These are phyloP conservation scores for Herpetomonas tarakana DNA, from an alignment of 208 protist genomes.

Conservation along the genomic window DNA sequence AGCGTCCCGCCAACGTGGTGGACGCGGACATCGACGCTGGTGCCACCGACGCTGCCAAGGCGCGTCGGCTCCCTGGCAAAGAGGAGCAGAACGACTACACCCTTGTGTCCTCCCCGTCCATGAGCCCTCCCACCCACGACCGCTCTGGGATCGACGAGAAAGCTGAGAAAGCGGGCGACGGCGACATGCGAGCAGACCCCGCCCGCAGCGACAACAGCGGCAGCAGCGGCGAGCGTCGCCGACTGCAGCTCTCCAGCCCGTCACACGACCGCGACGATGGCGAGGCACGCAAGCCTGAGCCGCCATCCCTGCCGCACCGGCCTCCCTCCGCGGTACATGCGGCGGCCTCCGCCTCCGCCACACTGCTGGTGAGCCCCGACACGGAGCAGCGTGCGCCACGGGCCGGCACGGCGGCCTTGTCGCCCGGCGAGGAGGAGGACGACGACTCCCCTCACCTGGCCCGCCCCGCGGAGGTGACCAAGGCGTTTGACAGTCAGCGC, in stretches of 20 bases:
- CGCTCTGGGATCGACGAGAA: too few relatives aligned
- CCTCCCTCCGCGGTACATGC: not conserved
- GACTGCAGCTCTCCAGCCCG: not conserved
- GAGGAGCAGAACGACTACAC: conserved; percentile 3
- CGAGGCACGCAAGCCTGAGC: not conserved
- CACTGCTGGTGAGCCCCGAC: not conserved
- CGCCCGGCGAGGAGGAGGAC: not conserved
- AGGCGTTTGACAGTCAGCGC: not conserved
- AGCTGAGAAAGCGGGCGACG: too few relatives aligned
- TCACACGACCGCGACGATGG: not conserved
- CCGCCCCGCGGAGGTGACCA: not conserved
- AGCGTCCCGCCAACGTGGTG: conserved; percentile 13
- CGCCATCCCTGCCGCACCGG: not conserved
- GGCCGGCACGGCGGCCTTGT: not conserved
- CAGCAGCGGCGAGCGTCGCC: not conserved
- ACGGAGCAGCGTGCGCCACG: not conserved
- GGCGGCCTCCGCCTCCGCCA: not conserved
- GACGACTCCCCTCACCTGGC: not conserved
- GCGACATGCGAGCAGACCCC: too few relatives aligned
- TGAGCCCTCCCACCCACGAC: conserved; percentile 6
- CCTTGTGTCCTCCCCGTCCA: conserved; percentile 11
- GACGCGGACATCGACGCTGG: not conserved
- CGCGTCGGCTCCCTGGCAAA: not conserved
- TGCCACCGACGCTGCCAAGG: not conserved
- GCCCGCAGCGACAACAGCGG: too few relatives aligned